Evolutionary conservation across 2,329 filamentous ascomycete species (phyloP).

Genomic region (Neopestalotiopsis sp.): DNA sequence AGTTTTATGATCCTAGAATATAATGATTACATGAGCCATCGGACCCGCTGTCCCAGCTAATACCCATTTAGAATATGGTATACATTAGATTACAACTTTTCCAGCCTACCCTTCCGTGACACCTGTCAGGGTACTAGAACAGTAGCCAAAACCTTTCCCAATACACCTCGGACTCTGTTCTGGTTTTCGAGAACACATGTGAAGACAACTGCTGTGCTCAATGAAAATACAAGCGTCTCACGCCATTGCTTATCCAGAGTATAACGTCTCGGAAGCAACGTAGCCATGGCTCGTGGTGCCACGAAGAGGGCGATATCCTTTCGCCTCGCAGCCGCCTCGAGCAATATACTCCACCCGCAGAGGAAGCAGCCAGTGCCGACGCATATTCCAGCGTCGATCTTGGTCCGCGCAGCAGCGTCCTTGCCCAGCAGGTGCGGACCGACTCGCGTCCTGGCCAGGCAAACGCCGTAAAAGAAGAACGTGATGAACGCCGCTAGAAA

Average conservation of each 20-base stretch:
- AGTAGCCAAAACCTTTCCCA: constrained; percentile 64
- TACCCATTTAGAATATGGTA: not conserved
- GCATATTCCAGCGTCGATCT: constrained; percentile 69
- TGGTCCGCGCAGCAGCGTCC: constrained; percentile 51
- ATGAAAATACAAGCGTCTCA: constrained; percentile 70
- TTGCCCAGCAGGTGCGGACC: constrained; percentile 72
- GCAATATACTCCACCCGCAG: constrained; percentile 82
- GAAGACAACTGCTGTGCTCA: constrained; percentile 73
- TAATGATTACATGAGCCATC: not conserved
- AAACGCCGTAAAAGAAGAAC: constrained; percentile 86
- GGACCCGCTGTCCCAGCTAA: not conserved
- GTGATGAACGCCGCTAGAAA: constrained; percentile 81
- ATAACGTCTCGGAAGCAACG: constrained; percentile 76
- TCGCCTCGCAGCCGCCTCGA: constrained; percentile 69
- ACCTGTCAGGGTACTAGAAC: constrained; percentile 46
- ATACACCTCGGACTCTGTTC: constrained; percentile 68
- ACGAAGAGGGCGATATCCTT: constrained; percentile 84
- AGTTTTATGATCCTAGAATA: not conserved
- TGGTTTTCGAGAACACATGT: constrained; percentile 69
- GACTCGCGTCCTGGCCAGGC: constrained; percentile 74
- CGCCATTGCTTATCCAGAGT: constrained; percentile 65
- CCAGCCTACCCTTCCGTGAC: not conserved
- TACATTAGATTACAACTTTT: constrained; percentile 4
- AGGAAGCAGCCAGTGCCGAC: constrained; percentile 74
- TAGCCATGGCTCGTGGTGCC: constrained; percentile 77